Percentiles rank a stretch among this genome's conserved stretches.
Evolutionary conservation across 176 grass and related monocot species (phyloP).

Genomic region (Bromus sterilis): DNA sequence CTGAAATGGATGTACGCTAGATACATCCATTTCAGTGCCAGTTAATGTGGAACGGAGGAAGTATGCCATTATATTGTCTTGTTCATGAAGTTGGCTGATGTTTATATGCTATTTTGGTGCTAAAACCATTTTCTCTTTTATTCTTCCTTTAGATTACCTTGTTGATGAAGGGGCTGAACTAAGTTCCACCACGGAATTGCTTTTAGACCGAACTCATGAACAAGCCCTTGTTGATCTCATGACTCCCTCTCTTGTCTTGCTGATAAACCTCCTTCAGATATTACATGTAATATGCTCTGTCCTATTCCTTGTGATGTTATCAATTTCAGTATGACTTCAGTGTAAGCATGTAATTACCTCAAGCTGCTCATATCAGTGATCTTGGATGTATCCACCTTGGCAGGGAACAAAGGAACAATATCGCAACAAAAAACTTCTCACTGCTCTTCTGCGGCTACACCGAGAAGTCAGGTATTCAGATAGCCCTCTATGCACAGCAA

Average conservation of each 20-base stretch:
- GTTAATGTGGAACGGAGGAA: too few relatives aligned
- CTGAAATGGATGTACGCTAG: too few relatives aligned
- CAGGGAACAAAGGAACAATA: constrained; percentile 89
- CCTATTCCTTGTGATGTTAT: not conserved
- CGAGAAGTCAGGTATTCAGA: constrained; percentile 75
- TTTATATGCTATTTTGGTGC: constrained; percentile 19
- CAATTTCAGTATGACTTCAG: not conserved
- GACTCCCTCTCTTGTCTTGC: constrained; percentile 88
- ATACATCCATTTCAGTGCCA: too few relatives aligned
- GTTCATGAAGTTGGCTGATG: constrained; percentile 3
- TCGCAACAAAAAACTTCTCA: constrained; percentile 96
- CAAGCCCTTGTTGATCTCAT: constrained; percentile 86
- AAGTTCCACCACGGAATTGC: constrained; percentile 88
- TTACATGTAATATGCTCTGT: constrained; percentile 59
- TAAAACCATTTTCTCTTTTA: constrained; percentile 18
- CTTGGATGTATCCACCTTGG: constrained; percentile 19
- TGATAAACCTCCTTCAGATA: constrained; percentile 82
- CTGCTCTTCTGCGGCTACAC: constrained; percentile 77
- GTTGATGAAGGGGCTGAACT: constrained; percentile 95
- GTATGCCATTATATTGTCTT: not conserved
- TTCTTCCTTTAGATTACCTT: constrained; percentile 78
- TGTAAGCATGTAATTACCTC: not conserved
- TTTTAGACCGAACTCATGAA: constrained; percentile 87
- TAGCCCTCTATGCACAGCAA: constrained; percentile 17
- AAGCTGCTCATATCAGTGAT: not conserved